phyloP scores from a whole-genome alignment of 495 filamentous ascomycete species.

The Parmelia sp. region DNA sequence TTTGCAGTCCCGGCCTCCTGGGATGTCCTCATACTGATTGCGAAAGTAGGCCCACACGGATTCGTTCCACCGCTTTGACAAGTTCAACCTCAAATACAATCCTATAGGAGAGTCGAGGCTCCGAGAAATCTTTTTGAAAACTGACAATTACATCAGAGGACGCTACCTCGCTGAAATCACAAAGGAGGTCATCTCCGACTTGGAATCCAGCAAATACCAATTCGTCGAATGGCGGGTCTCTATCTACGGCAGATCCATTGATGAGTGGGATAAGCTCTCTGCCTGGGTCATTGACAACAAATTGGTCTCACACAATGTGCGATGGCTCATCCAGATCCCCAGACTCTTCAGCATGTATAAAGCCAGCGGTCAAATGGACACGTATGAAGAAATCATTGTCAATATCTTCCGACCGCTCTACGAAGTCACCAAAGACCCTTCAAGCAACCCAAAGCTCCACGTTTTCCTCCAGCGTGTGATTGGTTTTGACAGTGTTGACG shows the following conservation, averaged over 20 bases:
- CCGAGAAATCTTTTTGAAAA: constrained; percentile 95
- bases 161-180: constrained; percentile 96
- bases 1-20: not conserved
- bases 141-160: constrained; percentile 94
- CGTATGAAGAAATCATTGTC: constrained; percentile 82
- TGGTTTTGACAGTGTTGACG: constrained; percentile 95
- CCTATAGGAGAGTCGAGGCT: constrained; percentile 92
- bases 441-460: constrained; percentile 85
- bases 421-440: constrained; percentile 84
- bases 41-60: constrained; percentile 77
- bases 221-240: constrained; percentile 99
- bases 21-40: constrained; percentile 12
- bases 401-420: constrained; percentile 94
- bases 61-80: constrained; percentile 97
- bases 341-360: constrained; percentile 96
- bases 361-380: constrained; percentile 72
- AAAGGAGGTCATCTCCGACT: constrained; percentile 93
- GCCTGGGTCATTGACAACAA: constrained; percentile 99
- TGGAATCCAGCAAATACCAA: constrained; percentile 98
- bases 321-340: constrained; percentile 94
- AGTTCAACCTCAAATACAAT: constrained; percentile 99
- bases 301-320: constrained; percentile 92
- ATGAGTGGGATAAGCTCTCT: constrained; percentile 97
- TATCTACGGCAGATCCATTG: constrained; percentile 83
- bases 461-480: constrained; percentile 92